Base-by-base conservation (phyloP, 2,329 filamentous ascomycete species). In the Diaporthe humulicola region DNA sequence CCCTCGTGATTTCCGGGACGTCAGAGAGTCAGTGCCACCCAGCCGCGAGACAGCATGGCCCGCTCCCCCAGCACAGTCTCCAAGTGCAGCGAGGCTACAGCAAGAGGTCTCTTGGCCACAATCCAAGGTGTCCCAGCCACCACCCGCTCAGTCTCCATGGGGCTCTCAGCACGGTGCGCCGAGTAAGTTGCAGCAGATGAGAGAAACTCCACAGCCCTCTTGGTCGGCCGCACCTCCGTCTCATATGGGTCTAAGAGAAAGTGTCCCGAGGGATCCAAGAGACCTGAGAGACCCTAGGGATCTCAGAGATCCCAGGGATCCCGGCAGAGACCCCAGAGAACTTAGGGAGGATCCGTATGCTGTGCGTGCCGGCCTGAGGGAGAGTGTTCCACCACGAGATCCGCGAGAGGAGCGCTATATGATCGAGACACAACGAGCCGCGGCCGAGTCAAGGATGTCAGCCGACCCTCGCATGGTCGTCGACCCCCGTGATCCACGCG, bases 1-100 rank as follows among this genome's bases (percentile, higher is more conserved):
- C 17, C 89, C 91, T 78, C 83, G 84, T n/a, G 71, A 81, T 78
- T 85, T 30, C 80, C 83, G 19, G 79, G 84, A 86, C 38, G 81
- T 84, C 15, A 85, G 87, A 28, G 88, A 90, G 60, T 79, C 86
- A 0, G 83, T 79, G 14, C 80, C 81, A 12, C 78, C 81, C 1
- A 79, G 78, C 36, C 81, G 86, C 33, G 86, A 87, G 52, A 75
- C 79, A 7, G 82, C 81, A 67, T 86, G 84, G 82, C 79, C 76
- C 76, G 70, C 79, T 74, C 78, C 79, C 61, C 75, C 79, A 73
- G 71, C 71, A 64, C 76, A 79, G 36, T 77, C 76, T 30, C 77
- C 75, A 4, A 77, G 76, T 74, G 77, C 61, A 77, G 78, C 30
- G 73, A 77, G 50, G n/a, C 81, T 80, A 30, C 81, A 80, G 56